A percentile compares a stretch with the other conserved stretches of the same genome.
These are phyloP conservation scores for Ganoderma lingzhi DNA, from an alignment of 1,284 basidiomycete species.

Conservation along the genomic window DNA sequence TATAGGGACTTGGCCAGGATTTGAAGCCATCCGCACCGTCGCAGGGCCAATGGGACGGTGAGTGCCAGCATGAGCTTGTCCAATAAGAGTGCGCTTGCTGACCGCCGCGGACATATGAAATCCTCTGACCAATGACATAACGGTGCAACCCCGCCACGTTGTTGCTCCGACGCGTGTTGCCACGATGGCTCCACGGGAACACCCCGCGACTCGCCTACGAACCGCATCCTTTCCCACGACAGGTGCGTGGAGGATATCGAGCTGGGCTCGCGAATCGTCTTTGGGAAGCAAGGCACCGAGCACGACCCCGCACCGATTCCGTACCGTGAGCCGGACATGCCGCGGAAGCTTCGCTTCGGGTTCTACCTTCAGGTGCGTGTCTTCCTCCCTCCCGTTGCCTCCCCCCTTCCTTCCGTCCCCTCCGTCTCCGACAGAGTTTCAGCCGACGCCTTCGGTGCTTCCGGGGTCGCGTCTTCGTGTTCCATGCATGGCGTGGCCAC, in stretches of 20 bases:
- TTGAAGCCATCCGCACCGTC: constrained; percentile 67
- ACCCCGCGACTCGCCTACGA: background rate
- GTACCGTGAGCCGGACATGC: constrained; percentile 63
- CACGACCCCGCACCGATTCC: constrained; percentile 62
- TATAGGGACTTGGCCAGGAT: constrained; percentile 64
- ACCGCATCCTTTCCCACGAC: background rate
- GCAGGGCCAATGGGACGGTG: constrained; percentile 83
- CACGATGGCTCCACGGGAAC: background rate
- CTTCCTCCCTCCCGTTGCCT: background rate
- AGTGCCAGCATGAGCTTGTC: constrained; percentile 17
- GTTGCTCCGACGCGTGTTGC: background rate
- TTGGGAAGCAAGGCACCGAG: constrained; percentile 57
- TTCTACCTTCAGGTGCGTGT: constrained; percentile 70
- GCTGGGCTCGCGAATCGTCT: constrained; percentile 60
- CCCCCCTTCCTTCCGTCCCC: background rate
- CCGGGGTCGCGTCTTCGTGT: background rate
- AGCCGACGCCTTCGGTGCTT: background rate
- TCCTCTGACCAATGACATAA: constrained; percentile 4
- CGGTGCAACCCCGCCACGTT: constrained; percentile 3
- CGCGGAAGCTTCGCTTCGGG: constrained; percentile 72
- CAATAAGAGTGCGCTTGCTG: constrained; percentile 8
- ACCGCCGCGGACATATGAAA: constrained; percentile 18
- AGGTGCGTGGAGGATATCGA: constrained; percentile 76
- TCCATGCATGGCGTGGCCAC: background rate
- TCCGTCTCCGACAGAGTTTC: constrained; percentile 3